Evolutionary conservation across 805 yeast genomes (phyloP).

Genomic region (Yarrowia deformans): DNA sequence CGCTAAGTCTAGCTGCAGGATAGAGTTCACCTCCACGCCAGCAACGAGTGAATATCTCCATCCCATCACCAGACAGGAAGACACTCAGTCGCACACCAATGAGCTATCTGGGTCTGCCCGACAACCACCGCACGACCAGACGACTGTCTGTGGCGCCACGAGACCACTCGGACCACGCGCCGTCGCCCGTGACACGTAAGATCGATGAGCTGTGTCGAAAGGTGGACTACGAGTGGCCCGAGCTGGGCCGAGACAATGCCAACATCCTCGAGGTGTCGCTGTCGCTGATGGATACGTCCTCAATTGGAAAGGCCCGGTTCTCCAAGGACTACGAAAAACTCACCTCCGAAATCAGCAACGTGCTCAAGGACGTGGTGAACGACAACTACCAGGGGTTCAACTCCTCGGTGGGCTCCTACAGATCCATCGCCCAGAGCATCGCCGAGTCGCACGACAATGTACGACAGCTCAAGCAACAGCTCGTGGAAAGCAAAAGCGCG

Average conservation of each 20-base stretch:
- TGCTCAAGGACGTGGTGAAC: constrained; percentile 74
- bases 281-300: constrained; percentile 80
- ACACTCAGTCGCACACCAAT: constrained; percentile 15
- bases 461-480: constrained; percentile 56
- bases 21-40: constrained; percentile 34
- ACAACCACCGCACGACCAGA: constrained; percentile 35
- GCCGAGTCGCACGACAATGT: constrained; percentile 70
- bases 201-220: constrained; percentile 33
- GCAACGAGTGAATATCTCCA: constrained; percentile 36
- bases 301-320: constrained; percentile 87
- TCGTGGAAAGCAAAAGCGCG: constrained; percentile 59
- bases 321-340: constrained; percentile 69
- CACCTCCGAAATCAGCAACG: constrained; percentile 61
- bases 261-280: constrained; percentile 88
- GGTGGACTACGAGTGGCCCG: constrained; percentile 53
- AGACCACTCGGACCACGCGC: constrained; percentile 25
- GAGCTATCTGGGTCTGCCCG: constrained; percentile 38
- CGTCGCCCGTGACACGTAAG: constrained; percentile 32
- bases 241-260: constrained; percentile 60
- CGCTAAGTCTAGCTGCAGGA: constrained; percentile 37
- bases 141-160: constrained; percentile 37
- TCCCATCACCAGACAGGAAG: constrained; percentile 22
- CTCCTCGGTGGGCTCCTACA: constrained; percentile 83
- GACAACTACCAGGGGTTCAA: constrained; percentile 81
- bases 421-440: constrained; percentile 68